phyloP scores from a whole-genome alignment of 2,329 filamentous ascomycete genomes.

The Aspergillus intermedius region DNA sequence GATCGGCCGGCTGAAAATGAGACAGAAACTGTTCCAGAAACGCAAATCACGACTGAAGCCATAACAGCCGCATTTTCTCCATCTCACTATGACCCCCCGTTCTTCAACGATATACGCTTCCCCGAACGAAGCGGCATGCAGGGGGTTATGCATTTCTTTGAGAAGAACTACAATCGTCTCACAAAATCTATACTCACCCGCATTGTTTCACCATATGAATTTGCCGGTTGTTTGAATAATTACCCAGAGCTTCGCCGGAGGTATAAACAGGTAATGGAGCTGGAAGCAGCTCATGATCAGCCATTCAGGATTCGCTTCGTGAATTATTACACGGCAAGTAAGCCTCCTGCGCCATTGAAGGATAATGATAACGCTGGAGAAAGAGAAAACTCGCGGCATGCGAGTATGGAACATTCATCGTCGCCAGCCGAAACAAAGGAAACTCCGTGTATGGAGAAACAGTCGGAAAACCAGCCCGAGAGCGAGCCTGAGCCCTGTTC shows the following conservation, averaged over 20 bases:
- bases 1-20: slow-evolving; percentile 11
- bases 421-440: background rate
- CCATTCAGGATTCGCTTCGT: slow-evolving; percentile 58
- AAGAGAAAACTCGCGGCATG: slow-evolving; percentile 12
- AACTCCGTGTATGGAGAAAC: background rate
- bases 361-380: slow-evolving; percentile 19
- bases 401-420: slow-evolving; percentile 14
- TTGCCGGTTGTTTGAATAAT: slow-evolving; percentile 73
- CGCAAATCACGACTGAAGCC: slow-evolving; percentile 13
- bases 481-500: background rate
- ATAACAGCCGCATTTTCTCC: slow-evolving; percentile 15
- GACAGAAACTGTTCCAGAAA: slow-evolving; percentile 10
- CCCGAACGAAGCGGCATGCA: slow-evolving; percentile 60
- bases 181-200: slow-evolving; percentile 65
- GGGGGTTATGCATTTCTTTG: slow-evolving; percentile 65
- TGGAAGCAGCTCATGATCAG: slow-evolving; percentile 61
- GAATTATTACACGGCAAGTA: slow-evolving; percentile 84
- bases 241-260: slow-evolving; percentile 62
- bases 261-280: slow-evolving; percentile 61
- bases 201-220: slow-evolving; percentile 74
- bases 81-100: slow-evolving; percentile 69
- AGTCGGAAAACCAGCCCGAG: slow-evolving; percentile 11
- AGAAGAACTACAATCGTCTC: slow-evolving; percentile 71
- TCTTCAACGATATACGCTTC: slow-evolving; percentile 65
- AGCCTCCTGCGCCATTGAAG: slow-evolving; percentile 7